Percentiles rank a stretch among this genome's conserved stretches.
Conservation (phyloP, 2,329 filamentous ascomycete genomes). For the Penicillium sumatraense region DNA sequence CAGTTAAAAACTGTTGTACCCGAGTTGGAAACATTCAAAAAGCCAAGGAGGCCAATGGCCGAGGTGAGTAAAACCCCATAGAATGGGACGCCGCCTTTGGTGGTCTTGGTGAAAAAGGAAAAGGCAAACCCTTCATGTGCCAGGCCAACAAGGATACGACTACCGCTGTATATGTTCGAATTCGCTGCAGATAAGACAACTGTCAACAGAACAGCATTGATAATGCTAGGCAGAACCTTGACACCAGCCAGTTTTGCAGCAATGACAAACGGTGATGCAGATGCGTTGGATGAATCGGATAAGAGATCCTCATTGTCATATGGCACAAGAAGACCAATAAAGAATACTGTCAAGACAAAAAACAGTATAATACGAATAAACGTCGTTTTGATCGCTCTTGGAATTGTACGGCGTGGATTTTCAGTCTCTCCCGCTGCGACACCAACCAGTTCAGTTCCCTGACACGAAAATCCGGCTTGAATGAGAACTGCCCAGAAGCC, state of each 20-base stretch:
- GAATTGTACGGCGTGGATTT: conserved; percentile 16
- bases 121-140: conserved; percentile 16
- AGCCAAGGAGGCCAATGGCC: conserved; percentile 15
- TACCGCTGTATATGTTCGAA: conserved; percentile 17
- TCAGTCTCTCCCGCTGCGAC: conserved; percentile 19
- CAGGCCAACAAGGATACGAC: conserved; percentile 13
- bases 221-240: conserved; percentile 14
- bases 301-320: conserved; percentile 11
- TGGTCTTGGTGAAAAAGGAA: conserved; percentile 13
- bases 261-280: conserved; percentile 21
- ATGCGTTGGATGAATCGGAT: conserved; percentile 8
- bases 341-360: conserved; percentile 17
- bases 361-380: conserved; percentile 20
- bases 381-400: conserved; percentile 15
- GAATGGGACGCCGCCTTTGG: conserved; percentile 13
- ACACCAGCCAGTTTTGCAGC: conserved; percentile 16
- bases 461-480: conserved; percentile 16
- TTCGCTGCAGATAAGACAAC: conserved; percentile 20
- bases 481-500: conserved; percentile 20
- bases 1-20: conserved; percentile 17
- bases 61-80: conserved; percentile 13
- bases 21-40: conserved; percentile 15
- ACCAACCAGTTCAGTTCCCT: conserved; percentile 19
- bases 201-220: conserved; percentile 19
- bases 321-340: conserved; percentile 20